Base-by-base conservation (phyloP, 768 basidiomycete species). In the Auricularia auricula-judae region DNA sequence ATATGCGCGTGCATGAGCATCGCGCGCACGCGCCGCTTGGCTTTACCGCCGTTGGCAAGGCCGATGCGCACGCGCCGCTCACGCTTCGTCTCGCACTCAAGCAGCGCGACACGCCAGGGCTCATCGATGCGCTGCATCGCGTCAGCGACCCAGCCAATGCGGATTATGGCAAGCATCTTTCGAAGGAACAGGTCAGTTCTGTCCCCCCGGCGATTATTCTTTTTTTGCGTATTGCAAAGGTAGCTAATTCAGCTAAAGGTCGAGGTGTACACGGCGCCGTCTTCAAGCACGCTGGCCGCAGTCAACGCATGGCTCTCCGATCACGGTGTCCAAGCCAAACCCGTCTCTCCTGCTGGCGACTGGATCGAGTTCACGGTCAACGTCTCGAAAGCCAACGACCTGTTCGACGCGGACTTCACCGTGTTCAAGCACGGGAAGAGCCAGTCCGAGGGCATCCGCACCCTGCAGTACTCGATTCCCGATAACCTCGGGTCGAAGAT, bases 391-490 rank as follows among this genome's bases (percentile, higher is more conserved):
- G 77, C 77, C 4, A 77, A 75, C 67, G 65, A 67, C 33, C 64
- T 79, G 35, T 68, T 79, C 58, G 70, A 70, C 44, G 72, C 78
- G 21, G 69, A 74, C n/a, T 79, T 75, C 69, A 35, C 68, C 10
- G 66, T 73, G 11, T 79, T 76, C 70, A 70, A 65, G 43, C 74
- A 78, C 66, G 56, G 63, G 3, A 66, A 67, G 1, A 71, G 72
- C 39, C 75, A 76, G 39, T 67, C 62, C 63, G 56, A 70, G 36
- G 65, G 68, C 42, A 67, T 78, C 36, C 74, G 77, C 58, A 77
- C 77, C 3, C 71, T 78, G 29, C 64, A 67, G 16, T 77, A 76
- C 68, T 76, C 77, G 11, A 67, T 79, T 42, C 78, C 77, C 3
- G 56, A 68, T 11, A 68, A 69, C 16, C 69, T 79, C 5, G 63